These are phyloP conservation scores for Colletotrichum theobromicola DNA, from an alignment of 2,329 filamentous ascomycete genomes.

Conservation along the genomic window DNA sequence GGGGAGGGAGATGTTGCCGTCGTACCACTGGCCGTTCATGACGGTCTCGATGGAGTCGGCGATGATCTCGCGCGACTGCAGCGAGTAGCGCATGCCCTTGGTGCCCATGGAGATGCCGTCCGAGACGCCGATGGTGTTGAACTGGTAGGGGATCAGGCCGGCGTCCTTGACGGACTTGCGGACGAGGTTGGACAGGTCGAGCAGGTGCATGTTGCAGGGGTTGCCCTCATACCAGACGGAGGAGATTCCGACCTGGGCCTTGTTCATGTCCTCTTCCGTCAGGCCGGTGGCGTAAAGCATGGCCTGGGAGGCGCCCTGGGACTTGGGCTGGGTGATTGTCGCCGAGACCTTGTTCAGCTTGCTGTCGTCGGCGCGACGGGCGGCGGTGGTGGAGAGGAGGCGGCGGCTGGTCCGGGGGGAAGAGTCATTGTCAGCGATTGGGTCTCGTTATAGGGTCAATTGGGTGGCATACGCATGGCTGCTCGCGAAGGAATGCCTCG, in stretches of 20 bases:
- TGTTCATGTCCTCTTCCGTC: constrained; percentile 85
- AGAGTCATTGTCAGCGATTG: constrained; percentile 5
- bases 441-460: not conserved
- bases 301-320: constrained; percentile 96
- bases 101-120: constrained; percentile 99
- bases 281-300: constrained; percentile 98
- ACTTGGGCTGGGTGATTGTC: constrained; percentile 93
- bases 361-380: constrained; percentile 56
- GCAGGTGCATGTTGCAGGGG: constrained; percentile 98
- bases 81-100: constrained; percentile 91
- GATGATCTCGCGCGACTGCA: constrained; percentile 95
- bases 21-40: constrained; percentile 99
- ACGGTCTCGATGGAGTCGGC: constrained; percentile 99
- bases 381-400: constrained; percentile 54
- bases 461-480: constrained; percentile 25
- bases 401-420: constrained; percentile 47
- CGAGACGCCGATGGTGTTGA: constrained; percentile 98
- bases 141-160: constrained; percentile 90
- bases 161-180: constrained; percentile 67
- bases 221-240: constrained; percentile 99
- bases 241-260: constrained; percentile 96
- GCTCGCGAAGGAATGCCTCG: constrained; percentile 20
- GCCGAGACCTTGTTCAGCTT: constrained; percentile 84
- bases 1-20: constrained; percentile 94
- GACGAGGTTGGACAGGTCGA: constrained; percentile 85